Conservation (phyloP, 257 asterid genomes). For the Nyctanthes arbortristis region DNA sequence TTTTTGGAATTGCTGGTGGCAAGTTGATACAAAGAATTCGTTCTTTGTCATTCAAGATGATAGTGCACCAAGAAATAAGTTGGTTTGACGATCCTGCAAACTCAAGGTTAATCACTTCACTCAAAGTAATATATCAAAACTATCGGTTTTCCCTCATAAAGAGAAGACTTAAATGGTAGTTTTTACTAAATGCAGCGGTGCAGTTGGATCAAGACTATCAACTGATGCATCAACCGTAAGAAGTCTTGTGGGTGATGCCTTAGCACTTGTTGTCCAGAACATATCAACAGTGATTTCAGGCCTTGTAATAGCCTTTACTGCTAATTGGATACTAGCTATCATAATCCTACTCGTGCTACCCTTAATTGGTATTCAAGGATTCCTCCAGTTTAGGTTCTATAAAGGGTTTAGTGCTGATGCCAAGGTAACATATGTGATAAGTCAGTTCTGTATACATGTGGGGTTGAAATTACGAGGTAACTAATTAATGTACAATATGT, state of each 20-base stretch:
- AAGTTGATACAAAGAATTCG: conserved; percentile 70
- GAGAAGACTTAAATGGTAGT: neutral
- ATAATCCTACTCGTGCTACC: conserved; percentile 55
- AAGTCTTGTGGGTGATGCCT: conserved; percentile 73
- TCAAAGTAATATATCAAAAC: neutral
- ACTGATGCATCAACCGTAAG: conserved; percentile 71
- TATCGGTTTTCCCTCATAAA: neutral
- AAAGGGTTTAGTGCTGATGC: conserved; percentile 70
- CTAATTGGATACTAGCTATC: conserved; percentile 79
- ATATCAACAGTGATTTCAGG: conserved; percentile 60
- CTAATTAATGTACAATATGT: neutral
- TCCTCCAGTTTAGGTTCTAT: conserved; percentile 53
- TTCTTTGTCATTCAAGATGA: conserved; percentile 60
- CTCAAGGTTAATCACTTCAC: conserved; percentile 52
- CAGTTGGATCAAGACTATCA: conserved; percentile 81
- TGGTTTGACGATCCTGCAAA: conserved; percentile 91
- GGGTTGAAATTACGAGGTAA: neutral
- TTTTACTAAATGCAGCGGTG: conserved; percentile 57
- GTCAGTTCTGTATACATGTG: neutral
- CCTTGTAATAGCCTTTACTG: conserved; percentile 60
- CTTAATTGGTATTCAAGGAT: conserved; percentile 71
- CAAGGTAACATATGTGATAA: conserved; percentile 44
- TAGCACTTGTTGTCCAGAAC: conserved; percentile 78
- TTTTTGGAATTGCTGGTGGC: conserved; percentile 82
- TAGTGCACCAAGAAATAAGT: conserved; percentile 78